These are phyloP conservation scores for Pulveroboletus frians DNA, from an alignment of 768 basidiomycete genomes.

Conservation along the genomic window DNA sequence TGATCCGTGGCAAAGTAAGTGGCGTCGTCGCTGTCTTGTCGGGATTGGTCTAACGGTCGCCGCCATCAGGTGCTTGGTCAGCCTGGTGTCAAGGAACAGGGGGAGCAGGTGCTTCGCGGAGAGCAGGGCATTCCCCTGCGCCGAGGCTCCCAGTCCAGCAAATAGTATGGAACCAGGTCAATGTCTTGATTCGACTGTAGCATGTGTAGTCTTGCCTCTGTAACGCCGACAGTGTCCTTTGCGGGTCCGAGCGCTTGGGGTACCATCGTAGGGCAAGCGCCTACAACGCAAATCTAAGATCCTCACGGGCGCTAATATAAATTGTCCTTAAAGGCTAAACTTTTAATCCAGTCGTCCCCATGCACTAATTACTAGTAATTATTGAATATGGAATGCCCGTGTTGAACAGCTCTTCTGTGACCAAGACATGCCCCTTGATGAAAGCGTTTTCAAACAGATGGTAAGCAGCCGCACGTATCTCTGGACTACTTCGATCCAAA, in stretches of 20 bases:
- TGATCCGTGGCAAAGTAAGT: slow-evolving; percentile 30
- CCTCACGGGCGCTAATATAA: slow-evolving; percentile 4
- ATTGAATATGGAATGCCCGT: too few relatives aligned
- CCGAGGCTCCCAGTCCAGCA: slow-evolving; percentile 21
- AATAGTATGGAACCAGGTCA: slow-evolving; percentile 4
- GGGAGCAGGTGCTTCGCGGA: slow-evolving; percentile 50
- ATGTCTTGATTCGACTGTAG: background rate
- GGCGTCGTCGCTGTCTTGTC: background rate
- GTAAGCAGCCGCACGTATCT: too few relatives aligned
- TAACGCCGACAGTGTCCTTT: too few relatives aligned
- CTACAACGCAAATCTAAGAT: slow-evolving; percentile 7
- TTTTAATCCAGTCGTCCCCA: slow-evolving; percentile 2
- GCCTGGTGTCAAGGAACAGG: slow-evolving; percentile 47
- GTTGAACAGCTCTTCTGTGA: too few relatives aligned
- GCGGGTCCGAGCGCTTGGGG: background rate
- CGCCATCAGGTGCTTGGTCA: slow-evolving; percentile 24
- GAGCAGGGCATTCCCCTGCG: slow-evolving; percentile 34
- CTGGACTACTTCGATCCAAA: too few relatives aligned
- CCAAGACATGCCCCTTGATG: too few relatives aligned
- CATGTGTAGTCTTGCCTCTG: background rate
- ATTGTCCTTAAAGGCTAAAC: slow-evolving; percentile 17
- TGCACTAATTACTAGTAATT: too few relatives aligned
- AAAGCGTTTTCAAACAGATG: too few relatives aligned
- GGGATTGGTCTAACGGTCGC: background rate
- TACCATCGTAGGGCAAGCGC: background rate